These are phyloP conservation scores for Phialocephala subalpina DNA, from an alignment of 2,329 filamentous ascomycete genomes.

Conservation along the genomic window DNA sequence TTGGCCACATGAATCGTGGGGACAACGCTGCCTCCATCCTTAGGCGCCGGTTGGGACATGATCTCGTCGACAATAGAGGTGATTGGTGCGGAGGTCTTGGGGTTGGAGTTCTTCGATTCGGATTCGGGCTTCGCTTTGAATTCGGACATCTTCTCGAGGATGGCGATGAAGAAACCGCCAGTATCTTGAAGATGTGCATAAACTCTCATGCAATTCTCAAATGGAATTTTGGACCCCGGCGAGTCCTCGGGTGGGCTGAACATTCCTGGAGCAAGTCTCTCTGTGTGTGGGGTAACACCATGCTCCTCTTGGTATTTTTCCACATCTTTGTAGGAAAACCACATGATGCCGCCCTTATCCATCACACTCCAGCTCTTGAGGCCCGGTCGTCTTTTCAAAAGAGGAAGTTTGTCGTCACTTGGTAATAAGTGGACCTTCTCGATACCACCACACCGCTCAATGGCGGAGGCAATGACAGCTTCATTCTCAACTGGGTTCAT, in stretches of 20 bases:
- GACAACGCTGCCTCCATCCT: constrained; percentile 38
- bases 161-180: constrained; percentile 96
- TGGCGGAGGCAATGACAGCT: constrained; percentile 86
- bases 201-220: constrained; percentile 91
- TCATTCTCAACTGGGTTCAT: constrained; percentile 99
- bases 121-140: constrained; percentile 80
- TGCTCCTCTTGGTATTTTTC: constrained; percentile 69
- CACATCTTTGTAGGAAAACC: constrained; percentile 85
- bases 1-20: constrained; percentile 44
- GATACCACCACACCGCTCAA: constrained; percentile 86
- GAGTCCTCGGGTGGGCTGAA: constrained; percentile 72
- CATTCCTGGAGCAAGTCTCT: constrained; percentile 80
- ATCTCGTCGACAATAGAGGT: constrained; percentile 52
- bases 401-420: constrained; percentile 78
- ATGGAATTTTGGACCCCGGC: constrained; percentile 69
- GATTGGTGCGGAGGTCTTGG: constrained; percentile 43
- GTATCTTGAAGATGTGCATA: constrained; percentile 97
- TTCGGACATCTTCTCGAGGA: constrained; percentile 89
- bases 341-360: constrained; percentile 83
- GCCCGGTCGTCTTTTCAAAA: constrained; percentile 78
- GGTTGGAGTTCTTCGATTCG: constrained; percentile 57
- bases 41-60: constrained; percentile 44
- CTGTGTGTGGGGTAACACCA: constrained; percentile 66
- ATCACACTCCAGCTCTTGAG: constrained; percentile 89
- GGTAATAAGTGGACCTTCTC: constrained; percentile 86